phyloP scores from a whole-genome alignment of 768 basidiomycete species.

The Tylopilus plumbeoviolaceoides region DNA sequence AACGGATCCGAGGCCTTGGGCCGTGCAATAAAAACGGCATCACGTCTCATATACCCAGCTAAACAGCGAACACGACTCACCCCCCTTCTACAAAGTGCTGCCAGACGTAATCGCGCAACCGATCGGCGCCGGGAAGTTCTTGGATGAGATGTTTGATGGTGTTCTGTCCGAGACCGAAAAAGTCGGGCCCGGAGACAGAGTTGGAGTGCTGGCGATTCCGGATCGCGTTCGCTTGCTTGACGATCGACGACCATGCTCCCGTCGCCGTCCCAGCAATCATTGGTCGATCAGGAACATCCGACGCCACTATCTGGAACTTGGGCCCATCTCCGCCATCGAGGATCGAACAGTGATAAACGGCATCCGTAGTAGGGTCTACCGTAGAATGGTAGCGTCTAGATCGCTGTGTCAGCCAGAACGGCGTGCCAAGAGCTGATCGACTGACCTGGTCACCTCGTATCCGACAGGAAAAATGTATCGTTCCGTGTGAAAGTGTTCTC shows the following conservation, averaged over 20 bases:
- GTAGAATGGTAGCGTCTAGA: conserved; percentile 76
- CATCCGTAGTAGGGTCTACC: conserved; percentile 58
- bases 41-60: conserved; percentile 1
- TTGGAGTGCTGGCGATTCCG: conserved; percentile 81
- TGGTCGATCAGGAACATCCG: conserved; percentile 65
- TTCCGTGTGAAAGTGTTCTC: conserved; percentile 84
- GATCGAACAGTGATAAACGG: conserved; percentile 79
- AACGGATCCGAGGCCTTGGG: conserved; percentile 5
- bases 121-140: conserved; percentile 69
- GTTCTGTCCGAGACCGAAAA: conserved; percentile 83
- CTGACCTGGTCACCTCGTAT: conserved; percentile 76
- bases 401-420: not conserved
- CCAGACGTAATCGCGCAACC: conserved; percentile 79
- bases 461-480: conserved; percentile 87
- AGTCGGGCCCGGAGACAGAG: conserved; percentile 85
- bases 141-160: conserved; percentile 90
- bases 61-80: conserved; percentile 42
- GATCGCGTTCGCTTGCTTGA: conserved; percentile 76
- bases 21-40: conserved; percentile 3
- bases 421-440: not conserved
- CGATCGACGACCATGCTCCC: conserved; percentile 82
- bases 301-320: conserved; percentile 79
- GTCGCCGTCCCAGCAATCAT: conserved; percentile 86
- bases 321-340: conserved; percentile 82
- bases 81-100: conserved; percentile 84